Percentiles rank a stretch among this genome's conserved stretches.
These are phyloP conservation scores for Oligophagozyma castellii DNA, from an alignment of 1,139 yeast species.

Conservation along the genomic window DNA sequence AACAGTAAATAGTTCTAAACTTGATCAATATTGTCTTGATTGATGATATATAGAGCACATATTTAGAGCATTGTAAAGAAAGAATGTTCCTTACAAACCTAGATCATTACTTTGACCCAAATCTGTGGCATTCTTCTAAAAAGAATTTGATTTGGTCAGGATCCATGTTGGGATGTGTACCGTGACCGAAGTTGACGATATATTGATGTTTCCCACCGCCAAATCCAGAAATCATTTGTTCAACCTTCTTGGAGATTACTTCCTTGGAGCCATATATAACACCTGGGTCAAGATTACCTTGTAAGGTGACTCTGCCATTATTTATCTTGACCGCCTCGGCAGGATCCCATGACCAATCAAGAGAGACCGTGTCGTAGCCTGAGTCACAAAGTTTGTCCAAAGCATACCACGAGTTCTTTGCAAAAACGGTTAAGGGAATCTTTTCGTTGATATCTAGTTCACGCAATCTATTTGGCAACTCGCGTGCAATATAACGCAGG, in stretches of 20 bases:
- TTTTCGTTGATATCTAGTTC: slow-evolving; percentile 60
- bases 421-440: slow-evolving; percentile 81
- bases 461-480: slow-evolving; percentile 52
- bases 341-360: slow-evolving; percentile 88
- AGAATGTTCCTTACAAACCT: no score
- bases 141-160: slow-evolving; percentile 80
- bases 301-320: slow-evolving; percentile 70
- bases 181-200: slow-evolving; percentile 92
- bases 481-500: slow-evolving; percentile 57
- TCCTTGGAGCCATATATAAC: slow-evolving; percentile 82
- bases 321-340: slow-evolving; percentile 71
- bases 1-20: no score
- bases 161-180: slow-evolving; percentile 94
- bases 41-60: no score
- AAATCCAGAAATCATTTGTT: slow-evolving; percentile 77
- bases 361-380: slow-evolving; percentile 79
- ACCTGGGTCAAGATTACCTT: slow-evolving; percentile 95
- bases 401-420: slow-evolving; percentile 98
- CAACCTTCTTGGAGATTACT: slow-evolving; percentile 64
- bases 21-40: no score
- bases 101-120: slow-evolving; percentile 31
- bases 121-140: slow-evolving; percentile 73
- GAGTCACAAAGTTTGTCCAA: slow-evolving; percentile 69
- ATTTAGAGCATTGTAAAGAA: no score
- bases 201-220: slow-evolving; percentile 87